These are phyloP conservation scores for Ambrosiella cleistominuta DNA, from an alignment of 2,329 filamentous ascomycete species.

Conservation along the genomic window DNA sequence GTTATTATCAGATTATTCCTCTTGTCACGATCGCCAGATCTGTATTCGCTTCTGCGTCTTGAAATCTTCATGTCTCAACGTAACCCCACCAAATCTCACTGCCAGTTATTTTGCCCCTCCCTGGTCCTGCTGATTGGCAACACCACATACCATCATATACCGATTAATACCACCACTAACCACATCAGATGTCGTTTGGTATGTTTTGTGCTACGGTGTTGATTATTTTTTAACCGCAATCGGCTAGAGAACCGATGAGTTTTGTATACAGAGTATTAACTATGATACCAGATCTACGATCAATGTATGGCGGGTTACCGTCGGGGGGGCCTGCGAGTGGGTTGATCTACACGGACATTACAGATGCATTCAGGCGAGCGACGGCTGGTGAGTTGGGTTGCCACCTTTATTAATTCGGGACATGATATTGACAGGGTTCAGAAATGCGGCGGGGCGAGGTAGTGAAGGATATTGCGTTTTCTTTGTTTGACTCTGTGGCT, in stretches of 20 bases:
- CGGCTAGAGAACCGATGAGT: background rate
- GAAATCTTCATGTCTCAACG: no score
- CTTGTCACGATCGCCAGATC: no score
- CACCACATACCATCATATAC: background rate
- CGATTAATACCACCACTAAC: background rate
- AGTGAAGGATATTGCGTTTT: conserved; percentile 87
- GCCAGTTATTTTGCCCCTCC: background rate
- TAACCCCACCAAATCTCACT: no score
- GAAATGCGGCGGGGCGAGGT: conserved; percentile 43
- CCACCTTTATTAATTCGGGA: background rate
- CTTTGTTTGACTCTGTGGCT: conserved; percentile 83
- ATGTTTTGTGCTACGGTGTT: background rate
- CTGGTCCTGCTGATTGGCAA: background rate
- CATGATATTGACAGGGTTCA: background rate
- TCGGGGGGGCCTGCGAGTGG: conserved; percentile 2
- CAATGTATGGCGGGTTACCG: background rate
- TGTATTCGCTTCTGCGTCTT: no score
- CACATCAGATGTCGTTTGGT: background rate
- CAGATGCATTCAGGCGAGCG: conserved; percentile 7
- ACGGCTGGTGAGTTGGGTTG: conserved; percentile 5
- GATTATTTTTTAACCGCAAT: background rate
- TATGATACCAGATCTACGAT: background rate
- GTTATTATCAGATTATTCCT: no score
- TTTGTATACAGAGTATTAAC: background rate
- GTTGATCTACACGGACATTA: conserved; percentile 12